phyloP scores from a whole-genome alignment of 2,329 filamentous ascomycete species.

The Fusarium pininemorale region DNA sequence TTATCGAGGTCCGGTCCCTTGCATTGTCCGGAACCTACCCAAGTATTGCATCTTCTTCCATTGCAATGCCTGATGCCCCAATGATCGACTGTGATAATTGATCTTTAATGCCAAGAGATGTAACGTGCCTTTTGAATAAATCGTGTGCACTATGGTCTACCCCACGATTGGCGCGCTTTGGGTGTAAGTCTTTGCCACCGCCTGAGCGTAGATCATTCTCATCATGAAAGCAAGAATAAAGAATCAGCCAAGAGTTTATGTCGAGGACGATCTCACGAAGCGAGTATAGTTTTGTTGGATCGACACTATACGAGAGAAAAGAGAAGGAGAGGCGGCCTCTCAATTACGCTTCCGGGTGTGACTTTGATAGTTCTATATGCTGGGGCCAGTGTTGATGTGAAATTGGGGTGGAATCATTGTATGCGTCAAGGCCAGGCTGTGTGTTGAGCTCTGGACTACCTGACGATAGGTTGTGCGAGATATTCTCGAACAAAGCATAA shows the following conservation, averaged over 20 bases:
- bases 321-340: background rate
- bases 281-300: background rate
- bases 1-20: background rate
- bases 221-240: background rate
- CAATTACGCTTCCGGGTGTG: background rate
- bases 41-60: background rate
- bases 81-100: background rate
- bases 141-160: background rate
- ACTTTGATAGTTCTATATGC: background rate
- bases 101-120: background rate
- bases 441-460: background rate
- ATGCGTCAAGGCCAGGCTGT: background rate
- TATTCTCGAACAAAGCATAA: background rate
- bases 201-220: background rate
- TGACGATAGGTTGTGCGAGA: background rate
- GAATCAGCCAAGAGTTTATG: background rate
- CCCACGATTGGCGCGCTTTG: conserved; percentile 12
- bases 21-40: background rate
- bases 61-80: background rate
- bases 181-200: background rate
- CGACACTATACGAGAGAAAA: background rate
- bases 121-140: background rate
- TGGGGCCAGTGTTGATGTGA: too few species aligned
- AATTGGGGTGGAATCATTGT: too few species aligned
- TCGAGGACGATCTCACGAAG: background rate